phyloP scores from a whole-genome alignment of 805 yeast genomes.

The Wickerhamomyces xylosicus region DNA sequence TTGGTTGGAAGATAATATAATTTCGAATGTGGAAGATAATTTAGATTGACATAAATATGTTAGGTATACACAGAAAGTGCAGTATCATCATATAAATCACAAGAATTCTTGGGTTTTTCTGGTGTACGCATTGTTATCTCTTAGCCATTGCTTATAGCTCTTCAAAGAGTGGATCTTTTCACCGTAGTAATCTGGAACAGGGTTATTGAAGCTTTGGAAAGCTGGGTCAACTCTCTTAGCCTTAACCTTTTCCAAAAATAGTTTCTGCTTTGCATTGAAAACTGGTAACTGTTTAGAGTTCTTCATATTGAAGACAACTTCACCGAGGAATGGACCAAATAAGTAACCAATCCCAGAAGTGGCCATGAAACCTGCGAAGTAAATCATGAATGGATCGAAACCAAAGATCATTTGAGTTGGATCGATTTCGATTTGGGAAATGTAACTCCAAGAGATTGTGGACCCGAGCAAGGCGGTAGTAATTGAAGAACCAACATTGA shows the following conservation, averaged over 20 bases:
- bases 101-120: slow-evolving; percentile 72
- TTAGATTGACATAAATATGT: too few relatives aligned
- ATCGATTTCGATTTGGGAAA: slow-evolving; percentile 78
- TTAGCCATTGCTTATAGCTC: slow-evolving; percentile 89
- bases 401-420: slow-evolving; percentile 82
- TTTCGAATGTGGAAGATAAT: too few relatives aligned
- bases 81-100: slow-evolving; percentile 17
- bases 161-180: slow-evolving; percentile 83
- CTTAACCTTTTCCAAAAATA: slow-evolving; percentile 64
- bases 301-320: slow-evolving; percentile 49
- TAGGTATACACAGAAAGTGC: too few relatives aligned
- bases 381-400: slow-evolving; percentile 76
- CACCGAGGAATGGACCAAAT: slow-evolving; percentile 76
- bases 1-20: too few relatives aligned
- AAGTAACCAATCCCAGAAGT: slow-evolving; percentile 73
- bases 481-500: slow-evolving; percentile 59
- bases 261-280: slow-evolving; percentile 55
- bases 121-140: slow-evolving; percentile 87
- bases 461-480: slow-evolving; percentile 61
- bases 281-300: slow-evolving; percentile 34
- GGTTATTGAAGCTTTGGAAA: slow-evolving; percentile 81
- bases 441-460: slow-evolving; percentile 57
- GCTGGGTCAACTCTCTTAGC: slow-evolving; percentile 87
- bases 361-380: slow-evolving; percentile 61
- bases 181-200: slow-evolving; percentile 98